Evolutionary conservation across 139 green algal genomes (phyloP).

Genomic region (Trebouxia sp.): DNA sequence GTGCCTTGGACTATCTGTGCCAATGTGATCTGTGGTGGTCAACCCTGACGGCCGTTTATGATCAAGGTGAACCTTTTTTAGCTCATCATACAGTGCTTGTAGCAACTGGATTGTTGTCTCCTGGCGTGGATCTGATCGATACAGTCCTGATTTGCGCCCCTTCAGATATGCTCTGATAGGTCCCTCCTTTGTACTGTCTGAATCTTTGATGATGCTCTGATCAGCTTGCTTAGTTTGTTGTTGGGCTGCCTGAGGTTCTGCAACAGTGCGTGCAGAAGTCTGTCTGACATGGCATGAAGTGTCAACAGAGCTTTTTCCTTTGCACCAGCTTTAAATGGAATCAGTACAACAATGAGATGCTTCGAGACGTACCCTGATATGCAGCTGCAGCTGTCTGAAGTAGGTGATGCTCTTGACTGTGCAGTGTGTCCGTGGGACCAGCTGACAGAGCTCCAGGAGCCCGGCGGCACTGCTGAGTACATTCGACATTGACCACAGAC

Average conservation of each 20-base stretch:
- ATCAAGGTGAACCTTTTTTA: conserved; percentile 33
- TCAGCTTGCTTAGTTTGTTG: background rate
- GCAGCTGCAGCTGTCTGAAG: conserved; percentile 4
- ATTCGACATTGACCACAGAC: background rate
- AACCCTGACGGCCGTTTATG: conserved; percentile 42
- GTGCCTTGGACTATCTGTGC: background rate
- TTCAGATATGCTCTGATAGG: conserved; percentile 57
- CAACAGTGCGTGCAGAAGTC: background rate
- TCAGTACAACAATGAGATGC: too few species aligned
- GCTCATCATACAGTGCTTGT: conserved; percentile 63
- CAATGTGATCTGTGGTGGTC: conserved; percentile 56
- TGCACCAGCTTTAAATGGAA: too few species aligned
- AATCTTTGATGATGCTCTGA: background rate
- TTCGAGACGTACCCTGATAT: too few species aligned
- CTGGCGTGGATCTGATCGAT: conserved; percentile 69
- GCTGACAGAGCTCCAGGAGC: too few species aligned
- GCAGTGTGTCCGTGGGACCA: too few species aligned
- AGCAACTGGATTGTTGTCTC: conserved; percentile 66
- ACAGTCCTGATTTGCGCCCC: conserved; percentile 39
- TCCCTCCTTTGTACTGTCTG: conserved; percentile 38
- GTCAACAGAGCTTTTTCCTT: too few species aligned
- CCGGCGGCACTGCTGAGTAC: too few species aligned
- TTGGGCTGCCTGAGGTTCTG: background rate
- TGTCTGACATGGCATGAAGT: background rate
- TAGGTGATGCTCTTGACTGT: background rate